Evolutionary conservation across 73 alveolate genomes (phyloP).

Genomic region (Stentor coeruleus): DNA sequence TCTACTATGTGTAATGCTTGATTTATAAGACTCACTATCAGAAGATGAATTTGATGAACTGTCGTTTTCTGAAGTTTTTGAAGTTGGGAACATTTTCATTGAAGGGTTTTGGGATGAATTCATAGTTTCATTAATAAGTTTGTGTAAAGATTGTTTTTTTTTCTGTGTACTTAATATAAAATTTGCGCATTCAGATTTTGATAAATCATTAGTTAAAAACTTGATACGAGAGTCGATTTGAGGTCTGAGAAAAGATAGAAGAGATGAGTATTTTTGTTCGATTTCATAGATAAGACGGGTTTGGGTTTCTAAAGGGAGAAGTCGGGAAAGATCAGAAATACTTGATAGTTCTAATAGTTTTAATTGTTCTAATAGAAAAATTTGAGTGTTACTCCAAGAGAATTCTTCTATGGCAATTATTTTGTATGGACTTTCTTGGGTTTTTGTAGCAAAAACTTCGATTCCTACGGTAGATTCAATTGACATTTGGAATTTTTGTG

Average conservation of each 20-base stretch:
- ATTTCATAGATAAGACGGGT: background rate
- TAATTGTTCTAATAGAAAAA: background rate
- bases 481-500: no score
- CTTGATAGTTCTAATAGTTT: background rate
- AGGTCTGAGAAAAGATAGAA: background rate
- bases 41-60: background rate
- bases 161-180: background rate
- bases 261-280: background rate
- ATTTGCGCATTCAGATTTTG: background rate
- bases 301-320: background rate
- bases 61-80: background rate
- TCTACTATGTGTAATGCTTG: background rate
- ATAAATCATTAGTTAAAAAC: no score
- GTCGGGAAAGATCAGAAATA: background rate
- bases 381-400: background rate
- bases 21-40: background rate
- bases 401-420: background rate
- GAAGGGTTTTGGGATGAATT: background rate
- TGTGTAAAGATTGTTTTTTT: background rate
- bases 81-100: no score
- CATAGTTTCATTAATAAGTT: background rate
- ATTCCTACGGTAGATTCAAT: no score
- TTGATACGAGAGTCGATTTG: background rate
- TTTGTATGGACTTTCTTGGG: no score
- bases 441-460: no score